phyloP scores from a whole-genome alignment of 768 basidiomycete species.

The Phanerodontia chrysosporium region DNA sequence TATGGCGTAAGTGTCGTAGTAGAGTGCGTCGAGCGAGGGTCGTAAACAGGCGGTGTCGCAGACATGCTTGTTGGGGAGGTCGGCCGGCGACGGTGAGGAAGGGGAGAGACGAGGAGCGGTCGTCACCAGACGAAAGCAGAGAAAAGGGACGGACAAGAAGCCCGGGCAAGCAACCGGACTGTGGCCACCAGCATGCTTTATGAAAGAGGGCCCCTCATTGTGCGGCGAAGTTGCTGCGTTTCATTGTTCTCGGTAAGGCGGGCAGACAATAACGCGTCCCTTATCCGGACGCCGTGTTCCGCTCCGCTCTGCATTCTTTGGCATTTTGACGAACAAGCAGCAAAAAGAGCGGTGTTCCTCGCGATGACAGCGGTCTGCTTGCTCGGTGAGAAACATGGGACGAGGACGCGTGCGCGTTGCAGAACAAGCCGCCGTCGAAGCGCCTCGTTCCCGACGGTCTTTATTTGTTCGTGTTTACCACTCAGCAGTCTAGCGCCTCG shows the following conservation, averaged over 20 bases:
- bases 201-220: conserved; percentile 19
- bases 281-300: background rate
- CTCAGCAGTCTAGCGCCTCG: background rate
- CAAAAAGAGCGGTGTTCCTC: background rate
- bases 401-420: background rate
- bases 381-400: background rate
- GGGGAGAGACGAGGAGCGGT: conserved; percentile 10
- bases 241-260: conserved; percentile 8
- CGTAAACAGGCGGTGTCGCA: conserved; percentile 50
- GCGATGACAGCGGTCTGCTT: background rate
- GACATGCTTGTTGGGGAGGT: conserved; percentile 24
- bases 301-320: background rate
- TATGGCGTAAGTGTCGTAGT: conserved; percentile 64
- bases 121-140: conserved; percentile 20
- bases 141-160: conserved; percentile 12
- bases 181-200: conserved; percentile 9
- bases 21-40: conserved; percentile 37
- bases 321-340: background rate
- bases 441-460: background rate
- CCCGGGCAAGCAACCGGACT: background rate
- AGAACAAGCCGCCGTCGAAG: background rate
- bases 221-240: conserved; percentile 13
- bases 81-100: conserved; percentile 26
- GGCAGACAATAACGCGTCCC: conserved; percentile 9
- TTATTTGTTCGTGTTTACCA: background rate